Conservation (phyloP, 1,284 basidiomycete species). For the Cystobasidiaceae sp. region DNA sequence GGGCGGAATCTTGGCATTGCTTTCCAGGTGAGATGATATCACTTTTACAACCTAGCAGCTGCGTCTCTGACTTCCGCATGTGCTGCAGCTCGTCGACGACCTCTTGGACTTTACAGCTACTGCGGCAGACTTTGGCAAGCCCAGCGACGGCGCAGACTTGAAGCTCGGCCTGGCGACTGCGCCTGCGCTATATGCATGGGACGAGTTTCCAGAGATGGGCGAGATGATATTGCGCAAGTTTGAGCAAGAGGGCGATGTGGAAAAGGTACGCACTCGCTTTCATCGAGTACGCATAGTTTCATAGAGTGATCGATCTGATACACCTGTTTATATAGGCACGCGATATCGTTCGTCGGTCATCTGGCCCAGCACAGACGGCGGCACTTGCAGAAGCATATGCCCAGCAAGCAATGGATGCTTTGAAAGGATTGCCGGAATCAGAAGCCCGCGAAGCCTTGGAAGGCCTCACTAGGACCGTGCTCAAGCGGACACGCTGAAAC, state of each 20-base stretch:
- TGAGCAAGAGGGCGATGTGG: slow-evolving; percentile 72
- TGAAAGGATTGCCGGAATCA: slow-evolving; percentile 71
- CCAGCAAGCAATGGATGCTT: slow-evolving; percentile 64
- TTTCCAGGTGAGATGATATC: slow-evolving; percentile 80
- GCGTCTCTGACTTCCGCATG: no score
- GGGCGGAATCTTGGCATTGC: slow-evolving; percentile 86
- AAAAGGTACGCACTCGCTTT: no score
- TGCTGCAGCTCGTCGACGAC: slow-evolving; percentile 78
- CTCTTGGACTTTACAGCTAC: slow-evolving; percentile 76
- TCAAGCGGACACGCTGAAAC: slow-evolving; percentile 16
- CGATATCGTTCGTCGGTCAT: slow-evolving; percentile 65
- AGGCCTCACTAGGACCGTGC: slow-evolving; percentile 28
- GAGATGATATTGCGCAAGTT: slow-evolving; percentile 83
- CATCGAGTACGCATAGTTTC: not conserved
- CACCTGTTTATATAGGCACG: slow-evolving; percentile 55
- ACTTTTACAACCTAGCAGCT: no score
- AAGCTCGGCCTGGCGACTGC: slow-evolving; percentile 83
- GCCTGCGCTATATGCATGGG: slow-evolving; percentile 90
- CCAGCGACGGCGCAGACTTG: slow-evolving; percentile 73
- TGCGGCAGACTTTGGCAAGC: slow-evolving; percentile 68
- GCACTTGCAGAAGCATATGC: slow-evolving; percentile 73
- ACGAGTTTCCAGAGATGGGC: slow-evolving; percentile 75
- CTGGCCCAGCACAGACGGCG: slow-evolving; percentile 72
- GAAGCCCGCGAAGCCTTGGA: slow-evolving; percentile 68
- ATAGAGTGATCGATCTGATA: not conserved